Evolutionary conservation across 129 eudicot genomes (phyloP), one percentile per base, ranked within the genome.

Genomic region (Erigeron canadensis): DNA sequence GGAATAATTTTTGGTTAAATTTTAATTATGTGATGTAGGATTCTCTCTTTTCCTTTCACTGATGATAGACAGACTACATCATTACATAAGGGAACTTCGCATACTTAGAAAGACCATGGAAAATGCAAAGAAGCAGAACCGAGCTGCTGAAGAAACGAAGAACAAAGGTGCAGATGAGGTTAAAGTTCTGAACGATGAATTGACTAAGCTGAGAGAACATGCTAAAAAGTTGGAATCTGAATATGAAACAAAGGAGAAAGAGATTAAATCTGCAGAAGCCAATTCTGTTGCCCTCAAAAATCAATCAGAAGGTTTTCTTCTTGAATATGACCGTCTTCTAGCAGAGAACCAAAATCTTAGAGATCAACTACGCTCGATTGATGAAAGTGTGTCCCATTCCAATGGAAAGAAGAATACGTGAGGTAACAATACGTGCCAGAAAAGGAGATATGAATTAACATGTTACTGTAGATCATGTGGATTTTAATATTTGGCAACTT

Each of bases 41-140:
- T 89, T 89, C 58, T 68, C 80, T 13, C 82, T 89, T 40, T 86
- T 89, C 43, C 76, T 89, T 11, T 79, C 90, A 28, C 78, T 89
- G 28, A 89, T 89, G 93, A 81, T 89, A 23, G 93, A 89, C 55
- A 78, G 92, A 40, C 81, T 86, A 63, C 96, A 89, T 76, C 88
- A 89, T 42, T 86, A 89, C 80, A 89, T 89, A 40, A 76, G 90
- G 63, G 89, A 89, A 70, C 89, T 86, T 19, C 80, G 90, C 13
- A 66, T 80, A 44, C 84, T 86, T 15, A 75, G 92, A 65, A 86
- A 86, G 67, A 59, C 86, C 19, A 74, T 84, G 89, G 91, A 84
- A 75, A 78, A 84, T 13, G 77, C 85, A 44, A 90, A 87, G 79
- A 87, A 89, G 73, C 96, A 82, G 68, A 82, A 67, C 80, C 75